These are phyloP conservation scores for Trichoderma atroviride DNA, from an alignment of 2,329 filamentous ascomycete species.

Conservation along the genomic window DNA sequence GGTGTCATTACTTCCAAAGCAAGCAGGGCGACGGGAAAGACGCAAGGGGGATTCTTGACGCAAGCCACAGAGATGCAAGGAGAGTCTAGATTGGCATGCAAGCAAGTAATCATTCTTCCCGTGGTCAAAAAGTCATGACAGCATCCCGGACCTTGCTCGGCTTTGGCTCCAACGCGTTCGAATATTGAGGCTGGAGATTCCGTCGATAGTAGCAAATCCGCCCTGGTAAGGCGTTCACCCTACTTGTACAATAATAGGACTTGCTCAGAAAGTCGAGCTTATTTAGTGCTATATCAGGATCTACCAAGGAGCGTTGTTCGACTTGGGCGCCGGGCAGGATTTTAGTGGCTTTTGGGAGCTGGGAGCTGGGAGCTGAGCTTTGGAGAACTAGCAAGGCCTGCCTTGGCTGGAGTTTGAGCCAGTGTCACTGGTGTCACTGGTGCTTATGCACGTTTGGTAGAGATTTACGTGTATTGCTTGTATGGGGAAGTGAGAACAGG, in stretches of 20 bases:
- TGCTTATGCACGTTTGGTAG: background rate
- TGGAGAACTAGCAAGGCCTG: background rate
- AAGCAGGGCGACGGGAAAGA: background rate
- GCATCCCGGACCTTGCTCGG: background rate
- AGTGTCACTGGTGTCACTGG: background rate
- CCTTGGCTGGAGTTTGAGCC: background rate
- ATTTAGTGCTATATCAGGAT: background rate
- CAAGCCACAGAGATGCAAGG: constrained; percentile 4
- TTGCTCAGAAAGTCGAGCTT: background rate
- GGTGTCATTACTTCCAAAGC: background rate
- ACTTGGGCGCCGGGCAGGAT: constrained; percentile 9
- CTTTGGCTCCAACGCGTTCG: background rate
- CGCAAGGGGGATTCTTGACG: constrained; percentile 1
- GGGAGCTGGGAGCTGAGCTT: background rate
- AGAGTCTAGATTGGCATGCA: background rate
- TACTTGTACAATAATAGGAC: background rate
- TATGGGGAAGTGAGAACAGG: background rate
- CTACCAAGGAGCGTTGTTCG: too few relatives aligned
- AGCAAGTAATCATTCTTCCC: constrained; percentile 1
- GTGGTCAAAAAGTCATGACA: background rate
- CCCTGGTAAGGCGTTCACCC: constrained; percentile 4
- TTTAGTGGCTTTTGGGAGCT: constrained; percentile 13
- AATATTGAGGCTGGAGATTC: constrained; percentile 16
- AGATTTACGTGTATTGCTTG: background rate
- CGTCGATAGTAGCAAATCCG: background rate